A percentile compares a stretch with the other conserved stretches of the same genome.
Evolutionary conservation across 2,329 filamentous ascomycete genomes (phyloP).

Genomic region (Magnaporthiopsis rhizophila): DNA sequence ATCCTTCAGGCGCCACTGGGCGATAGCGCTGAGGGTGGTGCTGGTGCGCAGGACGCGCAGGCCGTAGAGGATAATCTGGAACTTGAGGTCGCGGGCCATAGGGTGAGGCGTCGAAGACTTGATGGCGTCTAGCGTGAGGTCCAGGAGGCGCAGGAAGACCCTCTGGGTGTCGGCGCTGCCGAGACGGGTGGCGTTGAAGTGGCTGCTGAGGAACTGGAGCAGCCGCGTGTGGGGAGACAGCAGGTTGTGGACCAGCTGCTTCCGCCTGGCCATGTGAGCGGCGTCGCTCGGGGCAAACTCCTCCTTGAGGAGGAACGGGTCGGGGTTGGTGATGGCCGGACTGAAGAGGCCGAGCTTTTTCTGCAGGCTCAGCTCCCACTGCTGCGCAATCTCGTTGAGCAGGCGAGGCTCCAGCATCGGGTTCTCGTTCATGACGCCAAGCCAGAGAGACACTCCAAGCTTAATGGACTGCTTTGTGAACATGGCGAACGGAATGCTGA

Average conservation of each 20-base stretch:
- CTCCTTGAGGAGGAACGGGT: conserved; percentile 85
- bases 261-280: conserved; percentile 61
- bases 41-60: conserved; percentile 68
- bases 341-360: conserved; percentile 77
- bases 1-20: conserved; percentile 80
- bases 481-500: conserved; percentile 84
- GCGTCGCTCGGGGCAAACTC: conserved; percentile 92
- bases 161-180: conserved; percentile 74
- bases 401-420: conserved; percentile 80
- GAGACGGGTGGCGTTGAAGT: conserved; percentile 88
- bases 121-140: conserved; percentile 69
- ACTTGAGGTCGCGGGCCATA: conserved; percentile 82
- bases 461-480: conserved; percentile 96
- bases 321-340: conserved; percentile 56
- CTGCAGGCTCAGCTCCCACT: conserved; percentile 81
- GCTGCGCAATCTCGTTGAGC: conserved; percentile 76
- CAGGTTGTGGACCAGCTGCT: conserved; percentile 72
- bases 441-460: conserved; percentile 89
- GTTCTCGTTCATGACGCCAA: conserved; percentile 95
- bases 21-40: conserved; percentile 53
- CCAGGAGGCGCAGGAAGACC: conserved; percentile 74
- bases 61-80: conserved; percentile 79
- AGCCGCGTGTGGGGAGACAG: conserved; percentile 81
- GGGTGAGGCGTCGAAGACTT: conserved; percentile 68
- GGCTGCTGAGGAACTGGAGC: conserved; percentile 83